These are phyloP conservation scores for Cyberlindnera maritima DNA, from an alignment of 805 yeast species.

Conservation along the genomic window DNA sequence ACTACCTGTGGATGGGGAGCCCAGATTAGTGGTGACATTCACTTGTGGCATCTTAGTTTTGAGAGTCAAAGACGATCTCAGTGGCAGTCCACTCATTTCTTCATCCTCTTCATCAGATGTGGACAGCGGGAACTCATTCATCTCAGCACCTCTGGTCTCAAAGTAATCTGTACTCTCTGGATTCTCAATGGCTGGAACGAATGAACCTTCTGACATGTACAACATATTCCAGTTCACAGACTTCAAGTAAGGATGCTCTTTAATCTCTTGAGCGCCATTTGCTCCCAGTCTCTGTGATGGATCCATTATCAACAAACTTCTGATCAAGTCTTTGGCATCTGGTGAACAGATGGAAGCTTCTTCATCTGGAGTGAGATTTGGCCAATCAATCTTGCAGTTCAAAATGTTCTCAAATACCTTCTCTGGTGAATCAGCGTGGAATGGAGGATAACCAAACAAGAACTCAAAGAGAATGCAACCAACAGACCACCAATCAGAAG, in stretches of 20 bases:
- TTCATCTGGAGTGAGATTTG: slow-evolving; percentile 50
- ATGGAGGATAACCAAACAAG: slow-evolving; percentile 91
- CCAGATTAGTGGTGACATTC: slow-evolving; percentile 20
- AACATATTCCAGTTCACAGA: slow-evolving; percentile 73
- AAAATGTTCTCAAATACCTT: slow-evolving; percentile 81
- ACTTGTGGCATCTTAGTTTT: slow-evolving; percentile 6
- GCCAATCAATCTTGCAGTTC: slow-evolving; percentile 80
- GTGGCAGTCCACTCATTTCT: not conserved
- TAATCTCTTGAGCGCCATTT: slow-evolving; percentile 79
- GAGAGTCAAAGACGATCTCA: slow-evolving; percentile 1
- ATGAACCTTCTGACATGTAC: slow-evolving; percentile 71
- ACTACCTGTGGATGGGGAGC: slow-evolving; percentile 29
- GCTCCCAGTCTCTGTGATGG: slow-evolving; percentile 70
- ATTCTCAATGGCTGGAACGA: slow-evolving; percentile 73
- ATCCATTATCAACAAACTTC: slow-evolving; percentile 56
- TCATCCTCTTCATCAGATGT: slow-evolving; percentile 32
- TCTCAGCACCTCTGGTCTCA: slow-evolving; percentile 83
- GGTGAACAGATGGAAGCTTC: slow-evolving; percentile 57
- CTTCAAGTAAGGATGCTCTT: slow-evolving; percentile 71
- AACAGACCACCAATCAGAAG: slow-evolving; percentile 98
- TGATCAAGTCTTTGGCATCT: slow-evolving; percentile 73
- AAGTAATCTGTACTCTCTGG: slow-evolving; percentile 92
- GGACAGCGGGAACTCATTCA: slow-evolving; percentile 55
- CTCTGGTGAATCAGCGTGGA: slow-evolving; percentile 78
- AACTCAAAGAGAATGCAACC: slow-evolving; percentile 95